Percentiles rank a stretch among this genome's conserved stretches.
phyloP scores from a whole-genome alignment of 2,329 filamentous ascomycete genomes.

The Botrytis tulipae region DNA sequence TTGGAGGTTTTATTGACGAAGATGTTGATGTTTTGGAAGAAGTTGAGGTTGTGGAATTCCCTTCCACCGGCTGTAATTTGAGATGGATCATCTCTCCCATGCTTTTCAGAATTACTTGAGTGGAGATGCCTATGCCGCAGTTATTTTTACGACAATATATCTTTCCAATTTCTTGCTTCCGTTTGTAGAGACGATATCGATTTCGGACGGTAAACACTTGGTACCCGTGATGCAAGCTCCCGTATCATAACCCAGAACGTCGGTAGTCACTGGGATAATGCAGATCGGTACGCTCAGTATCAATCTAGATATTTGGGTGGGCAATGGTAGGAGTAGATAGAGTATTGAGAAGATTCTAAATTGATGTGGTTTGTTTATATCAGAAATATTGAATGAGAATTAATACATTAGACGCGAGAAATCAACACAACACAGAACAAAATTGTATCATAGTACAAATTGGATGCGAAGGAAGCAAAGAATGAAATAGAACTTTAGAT shows the following conservation, averaged over 20 bases:
- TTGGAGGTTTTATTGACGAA: constrained; percentile 8
- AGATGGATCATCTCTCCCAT: constrained; percentile 20
- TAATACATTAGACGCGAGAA: neutral
- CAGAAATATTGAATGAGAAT: neutral
- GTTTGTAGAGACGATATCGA: constrained; percentile 15
- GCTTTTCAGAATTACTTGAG: neutral
- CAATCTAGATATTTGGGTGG: neutral
- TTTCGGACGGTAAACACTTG: constrained; percentile 13
- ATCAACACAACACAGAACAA: neutral
- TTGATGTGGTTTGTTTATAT: neutral
- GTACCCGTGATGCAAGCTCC: constrained; percentile 18
- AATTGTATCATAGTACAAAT: neutral
- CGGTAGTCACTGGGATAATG: neutral
- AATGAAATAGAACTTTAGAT: neutral
- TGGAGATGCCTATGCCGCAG: neutral
- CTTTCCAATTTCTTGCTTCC: constrained; percentile 1
- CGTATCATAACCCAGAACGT: constrained; percentile 12
- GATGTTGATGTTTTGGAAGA: constrained; percentile 12
- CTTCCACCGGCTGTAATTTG: constrained; percentile 19
- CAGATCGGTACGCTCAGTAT: neutral
- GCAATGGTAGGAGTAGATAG: neutral
- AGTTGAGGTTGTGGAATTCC: neutral
- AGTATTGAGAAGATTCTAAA: no score
- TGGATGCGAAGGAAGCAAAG: neutral
- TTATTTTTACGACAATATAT: constrained; percentile 3